Base-by-base conservation (phyloP, 1,284 basidiomycete genomes). In the Ceratobasidium sp. region DNA sequence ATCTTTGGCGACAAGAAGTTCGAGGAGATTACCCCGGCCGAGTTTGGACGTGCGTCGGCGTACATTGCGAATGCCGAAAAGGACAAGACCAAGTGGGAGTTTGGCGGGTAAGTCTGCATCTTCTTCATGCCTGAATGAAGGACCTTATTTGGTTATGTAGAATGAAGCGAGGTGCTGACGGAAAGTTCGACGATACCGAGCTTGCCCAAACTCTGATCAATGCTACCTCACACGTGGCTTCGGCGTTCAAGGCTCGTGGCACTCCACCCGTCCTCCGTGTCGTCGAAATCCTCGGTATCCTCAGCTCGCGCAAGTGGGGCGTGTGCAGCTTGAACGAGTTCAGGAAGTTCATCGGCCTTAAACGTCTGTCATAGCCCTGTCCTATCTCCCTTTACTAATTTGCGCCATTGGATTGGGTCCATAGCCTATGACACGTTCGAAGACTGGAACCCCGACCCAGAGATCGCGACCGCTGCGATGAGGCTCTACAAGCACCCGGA, bases 241-340 rank as follows among this genome's bases (percentile, higher is more conserved):
- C 82, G 49, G 84, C 89, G 13, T 95, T 95, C 82, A 82, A 87
- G 68, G 93, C 93, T 34, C 86, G 90, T 34, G 86, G 89, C 10
- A 91, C 89, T 1, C 93, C 93, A 35, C 79, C 82, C 76, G 77
- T 85, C 65, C 89, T 95, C 87, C 86, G 85, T 65, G 78, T 93
- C 29, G 85, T 93, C 72, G 92, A 94, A 76, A 83, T 93, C 52
- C 89, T 94, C 86, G 89, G 91, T 57, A 92, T 94, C 69, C 86
- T 90, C 74, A 84, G 89, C 72, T 89, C 86, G 73, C 83, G 92
- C 29, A 75, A 77, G n/a, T 94, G 92, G 92, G 90, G 91, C 52
- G 86, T 89, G 38, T 94, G 92, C 76, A 89, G 90, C 2, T 77
- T 95, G 73, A 95, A 95, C 75, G 93, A 95, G 74, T 94, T 94